Percentiles rank a stretch among this genome's conserved stretches.
phyloP scores from a whole-genome alignment of 2,329 filamentous ascomycete species.

The Penicillium sp. region DNA sequence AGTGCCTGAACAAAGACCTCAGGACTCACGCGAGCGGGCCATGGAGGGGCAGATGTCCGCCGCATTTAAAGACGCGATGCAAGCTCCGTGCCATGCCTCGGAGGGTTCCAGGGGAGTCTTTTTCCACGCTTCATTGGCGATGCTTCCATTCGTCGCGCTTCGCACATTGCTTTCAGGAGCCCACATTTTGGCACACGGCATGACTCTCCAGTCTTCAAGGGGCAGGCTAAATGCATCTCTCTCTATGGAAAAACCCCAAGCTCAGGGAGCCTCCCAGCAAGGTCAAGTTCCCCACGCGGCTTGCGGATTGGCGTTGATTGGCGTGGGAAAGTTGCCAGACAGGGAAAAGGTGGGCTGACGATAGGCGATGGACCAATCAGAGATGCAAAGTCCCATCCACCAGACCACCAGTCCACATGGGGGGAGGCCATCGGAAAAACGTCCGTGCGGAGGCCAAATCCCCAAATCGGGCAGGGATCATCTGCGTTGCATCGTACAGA shows the following conservation, averaged over 20 bases:
- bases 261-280: neutral
- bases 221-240: neutral
- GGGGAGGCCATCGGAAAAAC: no score
- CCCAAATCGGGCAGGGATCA: no score
- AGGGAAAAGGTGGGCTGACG: neutral
- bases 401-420: no score
- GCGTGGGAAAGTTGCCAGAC: neutral
- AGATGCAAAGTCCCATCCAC: no score
- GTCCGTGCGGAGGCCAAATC: no score
- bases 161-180: neutral
- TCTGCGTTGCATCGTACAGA: no score
- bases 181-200: neutral
- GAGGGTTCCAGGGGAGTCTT: neutral
- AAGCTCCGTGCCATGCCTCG: neutral
- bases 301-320: slow-evolving; percentile 1
- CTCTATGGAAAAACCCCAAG: neutral
- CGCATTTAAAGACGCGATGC: neutral
- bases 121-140: neutral
- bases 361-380: neutral
- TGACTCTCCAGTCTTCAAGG: neutral
- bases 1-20: neutral
- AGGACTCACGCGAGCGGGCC: neutral
- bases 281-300: slow-evolving; percentile 6
- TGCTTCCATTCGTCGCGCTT: neutral
- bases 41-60: neutral